These are phyloP conservation scores for Solanum hybrid DNA, from an alignment of 305 asterid species.

Conservation along the genomic window DNA sequence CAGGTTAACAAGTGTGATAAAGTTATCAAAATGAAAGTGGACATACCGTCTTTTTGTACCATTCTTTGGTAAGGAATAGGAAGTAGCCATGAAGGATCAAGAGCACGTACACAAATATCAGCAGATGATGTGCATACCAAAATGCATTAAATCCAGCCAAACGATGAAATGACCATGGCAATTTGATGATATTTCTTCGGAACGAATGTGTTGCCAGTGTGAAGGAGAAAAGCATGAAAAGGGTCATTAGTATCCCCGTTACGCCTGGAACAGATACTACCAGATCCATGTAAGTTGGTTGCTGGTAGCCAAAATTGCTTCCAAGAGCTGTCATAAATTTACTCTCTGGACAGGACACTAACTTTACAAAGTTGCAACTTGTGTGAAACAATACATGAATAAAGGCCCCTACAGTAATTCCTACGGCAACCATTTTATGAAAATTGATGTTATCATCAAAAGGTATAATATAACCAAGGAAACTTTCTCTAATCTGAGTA, in stretches of 20 bases:
- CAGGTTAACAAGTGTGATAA: not conserved
- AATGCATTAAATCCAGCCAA: constrained; percentile 85
- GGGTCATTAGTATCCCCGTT: constrained; percentile 57
- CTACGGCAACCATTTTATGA: constrained; percentile 63
- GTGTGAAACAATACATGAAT: constrained; percentile 43
- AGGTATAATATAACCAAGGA: constrained; percentile 53
- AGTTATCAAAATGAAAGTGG: not conserved
- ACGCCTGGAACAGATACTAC: constrained; percentile 32
- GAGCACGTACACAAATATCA: constrained; percentile 54
- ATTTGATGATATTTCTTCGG: constrained; percentile 54
- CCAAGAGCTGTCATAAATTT: constrained; percentile 43
- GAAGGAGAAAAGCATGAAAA: constrained; percentile 57
- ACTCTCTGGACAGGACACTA: constrained; percentile 38
- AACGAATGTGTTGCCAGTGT: constrained; percentile 69
- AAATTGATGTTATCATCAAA: constrained; percentile 81
- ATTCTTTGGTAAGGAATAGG: constrained; percentile 48
- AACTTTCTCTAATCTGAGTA: constrained; percentile 51
- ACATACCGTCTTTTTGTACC: constrained; percentile 73
- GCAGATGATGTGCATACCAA: constrained; percentile 92
- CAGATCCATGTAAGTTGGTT: constrained; percentile 53
- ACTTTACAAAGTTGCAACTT: constrained; percentile 49
- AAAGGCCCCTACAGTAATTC: constrained; percentile 36
- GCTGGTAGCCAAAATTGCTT: constrained; percentile 28
- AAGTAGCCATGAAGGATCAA: constrained; percentile 67
- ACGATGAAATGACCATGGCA: constrained; percentile 48